Evolutionary conservation across 2,329 filamentous ascomycete species (phyloP), one percentile per base, ranked within the genome.

Genomic region (Diplodia sapinea): DNA sequence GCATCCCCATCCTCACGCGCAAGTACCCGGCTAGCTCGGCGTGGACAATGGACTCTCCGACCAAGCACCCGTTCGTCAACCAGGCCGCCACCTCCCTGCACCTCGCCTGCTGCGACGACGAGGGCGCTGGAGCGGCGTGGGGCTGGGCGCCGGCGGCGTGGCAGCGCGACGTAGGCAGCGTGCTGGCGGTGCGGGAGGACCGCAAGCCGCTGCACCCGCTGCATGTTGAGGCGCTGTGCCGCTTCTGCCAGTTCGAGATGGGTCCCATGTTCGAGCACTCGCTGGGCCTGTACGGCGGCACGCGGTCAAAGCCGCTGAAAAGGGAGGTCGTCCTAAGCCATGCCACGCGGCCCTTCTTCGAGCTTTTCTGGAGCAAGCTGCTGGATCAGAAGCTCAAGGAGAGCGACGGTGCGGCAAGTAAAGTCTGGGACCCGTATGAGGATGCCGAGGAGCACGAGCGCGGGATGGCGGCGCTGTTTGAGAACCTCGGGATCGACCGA

Each of bases 201-300:
- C 11, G 36, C 12, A 49, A 49, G 26, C 63, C 63, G 36, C 63
- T 66, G 36, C 51, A 56, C 9, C 52, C 52, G 33, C 50, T 49
- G 36, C 51, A 66, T 11, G 23, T 47, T 2, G 63, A 55, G 50
- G 52, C 51, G 26, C 38, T 66, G 36, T 31, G 49, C 8, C 49
- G 51, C n/a, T 65, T 54, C 62, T 65, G 62, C 20, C 23, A n/a
- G n/a, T 29, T 33, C 17, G 49, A 51, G 31, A 29, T 51, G 31
- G 31, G 20, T 11, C 47, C 59, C 12, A 17, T 64, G 26, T 64
- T 64, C 29, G 29, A 51, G 47, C 31, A 33, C 7, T 55, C 51
- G 3, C 15, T 55, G 51, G 51, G 51, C 15, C 13, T n/a, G 15
- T 36, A 55, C 17, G 17, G 23, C 26, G 15, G 23, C 15, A 8